Evolutionary conservation across 805 yeast species (phyloP), one percentile per base, ranked within the genome.

Genomic region (Clavispora carvajalis): DNA sequence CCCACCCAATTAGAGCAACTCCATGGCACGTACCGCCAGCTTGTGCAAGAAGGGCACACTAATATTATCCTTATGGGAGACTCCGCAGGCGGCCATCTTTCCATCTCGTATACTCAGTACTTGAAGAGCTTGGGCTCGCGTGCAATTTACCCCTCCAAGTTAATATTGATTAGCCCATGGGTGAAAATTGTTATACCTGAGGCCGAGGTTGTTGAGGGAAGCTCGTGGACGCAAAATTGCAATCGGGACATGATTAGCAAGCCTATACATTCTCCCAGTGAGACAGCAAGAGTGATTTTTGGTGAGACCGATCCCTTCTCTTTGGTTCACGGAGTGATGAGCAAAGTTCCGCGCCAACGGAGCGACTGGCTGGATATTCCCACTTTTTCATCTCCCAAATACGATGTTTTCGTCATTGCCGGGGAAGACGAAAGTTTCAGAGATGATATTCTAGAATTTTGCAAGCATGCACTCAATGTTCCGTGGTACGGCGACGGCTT

Each of bases 381-480:
- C 4, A 58, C 62, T 23, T 62, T 57, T 38, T 52, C 49, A 5
- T 53, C 55, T 28, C 54, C 61, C 7, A 41, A 54, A 1, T 40
- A 40, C 33, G 57, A 55, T 25, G 58, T 67, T 3, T 60, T 65
- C 25, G 43, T 67, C 21, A 44, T 67, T n/a, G 44, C 49, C 7
- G 73, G 73, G 16, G 73, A 68, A 52, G 70, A 67, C 39, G 74
- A 69, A 46, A 51, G 55, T 13, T 68, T 69, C 44, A 53, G 72
- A 41, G 73, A 68, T 47, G 69, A 65, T 39, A 50, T 67, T 17
- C 48, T 61, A 36, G 59, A 57, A 34, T 69, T 70, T 68, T 49
- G 57, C 7, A 51, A 55, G 29, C 51, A 57, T 33, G 67, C 69
- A 4, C 49, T 65, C 22, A 55, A 52, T 29, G 57, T 57, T 22